These are phyloP conservation scores for Fusarium albosuccineum DNA, from an alignment of 2,329 filamentous ascomycete genomes.

Conservation along the genomic window DNA sequence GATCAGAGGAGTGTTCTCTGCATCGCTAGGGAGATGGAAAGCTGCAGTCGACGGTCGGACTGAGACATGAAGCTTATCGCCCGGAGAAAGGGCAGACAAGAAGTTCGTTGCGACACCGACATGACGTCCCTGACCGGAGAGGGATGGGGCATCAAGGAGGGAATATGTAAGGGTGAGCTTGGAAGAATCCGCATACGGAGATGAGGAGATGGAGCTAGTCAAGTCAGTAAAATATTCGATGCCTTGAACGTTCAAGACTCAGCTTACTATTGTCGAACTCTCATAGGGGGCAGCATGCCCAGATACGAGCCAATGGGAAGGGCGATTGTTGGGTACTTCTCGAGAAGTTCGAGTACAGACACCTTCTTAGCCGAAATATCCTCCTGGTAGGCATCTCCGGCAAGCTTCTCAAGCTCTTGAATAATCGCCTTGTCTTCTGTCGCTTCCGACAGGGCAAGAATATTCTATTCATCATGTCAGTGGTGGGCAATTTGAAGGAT, in stretches of 20 bases:
- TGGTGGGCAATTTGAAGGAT: background rate
- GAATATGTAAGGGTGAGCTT: slow-evolving; percentile 76
- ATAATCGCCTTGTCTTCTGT: slow-evolving; percentile 60
- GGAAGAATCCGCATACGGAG: slow-evolving; percentile 70
- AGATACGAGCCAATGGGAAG: slow-evolving; percentile 77
- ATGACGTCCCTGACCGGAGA: slow-evolving; percentile 63
- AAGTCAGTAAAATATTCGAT: slow-evolving; percentile 5
- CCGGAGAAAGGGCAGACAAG: slow-evolving; percentile 62
- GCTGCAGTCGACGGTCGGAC: slow-evolving; percentile 58
- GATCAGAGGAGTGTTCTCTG: slow-evolving; percentile 63
- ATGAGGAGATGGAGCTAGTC: slow-evolving; percentile 77
- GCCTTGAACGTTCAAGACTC: background rate
- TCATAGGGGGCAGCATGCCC: slow-evolving; percentile 80
- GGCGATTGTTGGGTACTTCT: slow-evolving; percentile 69
- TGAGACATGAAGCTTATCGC: slow-evolving; percentile 64
- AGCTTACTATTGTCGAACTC: slow-evolving; percentile 76
- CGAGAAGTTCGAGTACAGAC: slow-evolving; percentile 77
- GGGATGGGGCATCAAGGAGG: slow-evolving; percentile 70
- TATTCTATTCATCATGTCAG: slow-evolving; percentile 47
- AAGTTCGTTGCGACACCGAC: slow-evolving; percentile 73
- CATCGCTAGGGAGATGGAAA: slow-evolving; percentile 63
- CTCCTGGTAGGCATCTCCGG: slow-evolving; percentile 60
- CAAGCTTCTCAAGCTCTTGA: slow-evolving; percentile 60
- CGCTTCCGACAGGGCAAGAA: slow-evolving; percentile 61
- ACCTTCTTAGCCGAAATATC: slow-evolving; percentile 68